Conservation (phyloP, 208 protist genomes). For the Endotrypanum monterogeii region DNA sequence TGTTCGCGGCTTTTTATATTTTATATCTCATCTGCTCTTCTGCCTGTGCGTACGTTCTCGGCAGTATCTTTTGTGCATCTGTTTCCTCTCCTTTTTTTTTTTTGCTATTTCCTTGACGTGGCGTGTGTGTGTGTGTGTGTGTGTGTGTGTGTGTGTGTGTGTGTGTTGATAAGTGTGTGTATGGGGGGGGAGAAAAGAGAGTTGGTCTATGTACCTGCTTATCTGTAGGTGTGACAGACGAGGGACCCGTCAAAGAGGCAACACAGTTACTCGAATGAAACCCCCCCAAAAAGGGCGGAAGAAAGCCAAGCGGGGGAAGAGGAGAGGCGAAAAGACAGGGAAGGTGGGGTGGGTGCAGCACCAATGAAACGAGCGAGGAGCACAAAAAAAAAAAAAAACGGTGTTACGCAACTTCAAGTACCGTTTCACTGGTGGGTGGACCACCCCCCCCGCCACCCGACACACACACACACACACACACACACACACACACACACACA, state of each 20-base stretch:
- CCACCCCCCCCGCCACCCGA: too few relatives aligned
- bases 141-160: not conserved
- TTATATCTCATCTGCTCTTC: too few relatives aligned
- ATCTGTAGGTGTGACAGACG: not conserved
- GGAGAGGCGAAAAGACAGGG: not conserved
- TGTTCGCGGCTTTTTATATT: too few relatives aligned
- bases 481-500: not conserved
- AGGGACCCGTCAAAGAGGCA: not conserved
- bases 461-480: not conserved
- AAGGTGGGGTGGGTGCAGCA: too few relatives aligned
- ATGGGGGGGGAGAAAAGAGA: not conserved
- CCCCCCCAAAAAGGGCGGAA: not conserved
- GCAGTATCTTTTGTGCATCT: not conserved
- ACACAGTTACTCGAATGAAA: not conserved
- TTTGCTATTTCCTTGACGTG: not conserved
- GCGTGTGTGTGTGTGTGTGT: not conserved
- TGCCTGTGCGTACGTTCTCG: too few relatives aligned
- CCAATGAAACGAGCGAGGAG: too few relatives aligned
- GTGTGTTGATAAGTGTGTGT: not conserved
- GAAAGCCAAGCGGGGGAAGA: not conserved
- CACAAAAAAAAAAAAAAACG: too few relatives aligned
- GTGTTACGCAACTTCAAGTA: too few relatives aligned
- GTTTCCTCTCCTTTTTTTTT: not conserved
- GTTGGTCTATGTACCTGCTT: too few relatives aligned
- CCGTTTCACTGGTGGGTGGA: too few relatives aligned